Evolutionary conservation across 768 basidiomycete species (phyloP), one percentile per base, ranked within the genome.

Genomic region (Tulasnella calospora): DNA sequence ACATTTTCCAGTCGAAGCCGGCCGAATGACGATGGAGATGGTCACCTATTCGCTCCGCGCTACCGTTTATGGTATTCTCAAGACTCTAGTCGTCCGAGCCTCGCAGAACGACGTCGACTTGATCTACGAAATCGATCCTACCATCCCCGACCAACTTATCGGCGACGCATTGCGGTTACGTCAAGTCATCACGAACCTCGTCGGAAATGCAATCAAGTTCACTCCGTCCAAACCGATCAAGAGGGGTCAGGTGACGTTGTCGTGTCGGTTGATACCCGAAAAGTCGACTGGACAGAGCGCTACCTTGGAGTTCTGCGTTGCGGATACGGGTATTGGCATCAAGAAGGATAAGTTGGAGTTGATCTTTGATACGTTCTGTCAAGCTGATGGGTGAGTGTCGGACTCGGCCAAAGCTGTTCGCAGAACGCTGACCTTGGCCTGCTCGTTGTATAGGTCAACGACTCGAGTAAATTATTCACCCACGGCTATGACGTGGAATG

Each of bases 11-110:
- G 96, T 99, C 82, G 98, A 99, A 85, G 98, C 97, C 55, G 98
- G 98, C 69, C 93, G 97, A 17, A 99, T 99, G 98, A 99, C 96
- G 2, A 98, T 99, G 93, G 98, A 99, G 85, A 92, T 94, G 38
- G 97, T 98, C n/a, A 92, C 96, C 2, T 99, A 97, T 85, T 98
- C 96, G 13, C 88, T 98, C 38, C 93, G 98, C n/a, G 92, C 95
- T 81, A 97, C 95, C 3, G 95, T 98, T 57, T 99, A 98, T 82
- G 95, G 95, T 38, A 98, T 99, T 79, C 89, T 99, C 83, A 99
- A 99, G 86, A 99, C 97, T 0, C 89, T 99, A 78, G 96, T 98
- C 82, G 96, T 98, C 73, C 96, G 96, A 70, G 98, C 97, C 2
- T 94, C 96, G 0, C 96, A 99, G 84, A 96, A 96, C 85, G 94